Conservation (phyloP, 2,329 filamentous ascomycete genomes). For the Pseudocercospora macadamiae region DNA sequence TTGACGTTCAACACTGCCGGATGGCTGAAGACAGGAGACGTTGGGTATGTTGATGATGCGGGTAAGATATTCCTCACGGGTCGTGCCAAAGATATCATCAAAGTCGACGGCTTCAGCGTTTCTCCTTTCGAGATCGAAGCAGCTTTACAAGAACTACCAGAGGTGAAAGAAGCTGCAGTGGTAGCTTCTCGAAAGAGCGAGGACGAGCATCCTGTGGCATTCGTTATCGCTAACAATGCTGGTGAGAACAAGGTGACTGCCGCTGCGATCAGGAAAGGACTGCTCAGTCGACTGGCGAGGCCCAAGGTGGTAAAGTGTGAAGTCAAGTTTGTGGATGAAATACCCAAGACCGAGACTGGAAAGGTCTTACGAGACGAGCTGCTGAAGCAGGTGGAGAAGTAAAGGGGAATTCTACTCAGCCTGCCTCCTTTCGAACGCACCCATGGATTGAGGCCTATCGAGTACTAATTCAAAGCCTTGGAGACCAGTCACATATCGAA, state of each 20-base stretch:
- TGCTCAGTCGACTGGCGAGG: constrained; percentile 36
- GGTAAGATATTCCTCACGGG: constrained; percentile 35
- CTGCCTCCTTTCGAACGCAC: neutral
- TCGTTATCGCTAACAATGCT: constrained; percentile 16
- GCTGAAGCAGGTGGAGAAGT: constrained; percentile 1
- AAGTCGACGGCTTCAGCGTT: constrained; percentile 23
- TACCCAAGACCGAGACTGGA: constrained; percentile 36
- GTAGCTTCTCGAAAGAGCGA: constrained; percentile 21
- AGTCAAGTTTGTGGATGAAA: constrained; percentile 29
- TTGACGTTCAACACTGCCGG: neutral
- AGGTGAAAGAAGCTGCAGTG: constrained; percentile 34
- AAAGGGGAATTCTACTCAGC: too few relatives aligned
- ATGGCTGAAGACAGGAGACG: constrained; percentile 68
- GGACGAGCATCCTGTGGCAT: constrained; percentile 24
- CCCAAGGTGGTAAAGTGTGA: constrained; percentile 39
- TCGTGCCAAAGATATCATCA: constrained; percentile 38
- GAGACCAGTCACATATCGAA: too few relatives aligned
- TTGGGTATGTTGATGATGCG: constrained; percentile 30
- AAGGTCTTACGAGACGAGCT: constrained; percentile 32
- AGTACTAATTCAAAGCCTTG: too few relatives aligned
- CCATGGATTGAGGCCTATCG: too few relatives aligned
- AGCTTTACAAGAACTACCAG: constrained; percentile 25
- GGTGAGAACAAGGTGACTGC: constrained; percentile 13
- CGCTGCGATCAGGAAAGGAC: constrained; percentile 33
- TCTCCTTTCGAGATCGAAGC: constrained; percentile 38